phyloP scores from a whole-genome alignment of 148 eudicot species.

The Hydrangea macrophylla region DNA sequence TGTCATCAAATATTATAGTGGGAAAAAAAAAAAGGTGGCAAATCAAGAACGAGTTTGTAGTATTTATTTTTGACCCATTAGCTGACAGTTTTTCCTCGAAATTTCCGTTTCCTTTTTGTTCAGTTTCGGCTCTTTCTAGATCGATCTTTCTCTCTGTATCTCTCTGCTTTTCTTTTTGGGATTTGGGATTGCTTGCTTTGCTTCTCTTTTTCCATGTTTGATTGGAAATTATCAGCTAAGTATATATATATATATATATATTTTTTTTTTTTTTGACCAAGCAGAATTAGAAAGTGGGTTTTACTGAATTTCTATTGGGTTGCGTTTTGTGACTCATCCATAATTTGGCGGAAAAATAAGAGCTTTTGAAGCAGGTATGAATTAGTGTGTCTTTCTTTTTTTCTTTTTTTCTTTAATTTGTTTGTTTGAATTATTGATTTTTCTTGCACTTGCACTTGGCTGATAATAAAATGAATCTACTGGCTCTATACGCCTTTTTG shows the following conservation, averaged over 20 bases:
- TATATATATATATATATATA: no score
- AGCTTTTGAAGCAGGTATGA: background rate
- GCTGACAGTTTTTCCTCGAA: background rate
- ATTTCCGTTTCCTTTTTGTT: constrained; percentile 3
- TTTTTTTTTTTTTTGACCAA: background rate
- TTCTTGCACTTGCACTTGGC: background rate
- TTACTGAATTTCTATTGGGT: constrained; percentile 15
- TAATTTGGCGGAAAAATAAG: background rate
- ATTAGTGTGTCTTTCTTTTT: background rate
- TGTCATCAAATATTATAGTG: no score
- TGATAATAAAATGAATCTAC: background rate
- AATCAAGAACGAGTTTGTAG: background rate
- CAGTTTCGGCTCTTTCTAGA: background rate
- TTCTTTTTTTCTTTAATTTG: no score
- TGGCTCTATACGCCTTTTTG: no score
- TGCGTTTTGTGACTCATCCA: background rate
- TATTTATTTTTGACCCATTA: background rate
- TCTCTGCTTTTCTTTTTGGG: background rate
- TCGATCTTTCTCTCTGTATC: background rate
- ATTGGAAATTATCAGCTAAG: no score
- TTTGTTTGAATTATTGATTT: no score
- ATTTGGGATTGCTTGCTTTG: no score
- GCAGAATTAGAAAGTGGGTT: background rate
- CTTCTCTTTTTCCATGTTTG: no score
- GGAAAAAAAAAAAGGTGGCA: background rate